Percentiles rank a stretch among this genome's conserved stretches.
Conservation (phyloP, 805 yeast species). For the Yarrowia sp. region DNA sequence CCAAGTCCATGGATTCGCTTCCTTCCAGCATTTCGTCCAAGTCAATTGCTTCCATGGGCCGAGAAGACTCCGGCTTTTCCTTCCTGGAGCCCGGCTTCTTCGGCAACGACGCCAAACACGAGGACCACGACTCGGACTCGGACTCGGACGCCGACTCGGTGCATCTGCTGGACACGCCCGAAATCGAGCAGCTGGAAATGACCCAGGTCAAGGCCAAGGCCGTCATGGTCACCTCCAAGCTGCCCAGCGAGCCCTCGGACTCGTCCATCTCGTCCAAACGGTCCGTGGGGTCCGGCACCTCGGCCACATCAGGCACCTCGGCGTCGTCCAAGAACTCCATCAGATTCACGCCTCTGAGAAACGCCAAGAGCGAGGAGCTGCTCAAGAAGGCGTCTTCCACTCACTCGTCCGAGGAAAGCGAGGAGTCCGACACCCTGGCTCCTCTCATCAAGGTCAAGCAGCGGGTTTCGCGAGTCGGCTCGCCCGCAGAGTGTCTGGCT, state of each 20-base stretch:
- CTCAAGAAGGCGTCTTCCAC: conserved; percentile 1
- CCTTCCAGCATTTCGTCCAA: conserved; percentile 31
- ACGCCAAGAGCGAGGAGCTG: conserved; percentile 36
- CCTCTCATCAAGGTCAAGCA: conserved; percentile 32
- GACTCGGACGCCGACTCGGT: conserved; percentile 22
- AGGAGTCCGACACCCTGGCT: conserved; percentile 27
- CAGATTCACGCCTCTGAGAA: conserved; percentile 31
- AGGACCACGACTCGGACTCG: background rate
- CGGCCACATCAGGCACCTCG: background rate
- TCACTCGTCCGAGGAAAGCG: conserved; percentile 8
- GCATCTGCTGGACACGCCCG: conserved; percentile 21
- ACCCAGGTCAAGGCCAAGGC: conserved; percentile 34
- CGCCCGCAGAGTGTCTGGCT: conserved; percentile 23
- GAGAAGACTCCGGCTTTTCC: conserved; percentile 21
- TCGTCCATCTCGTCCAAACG: conserved; percentile 22
- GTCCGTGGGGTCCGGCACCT: conserved; percentile 2
- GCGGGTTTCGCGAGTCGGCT: conserved; percentile 16
- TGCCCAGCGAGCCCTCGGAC: conserved; percentile 22
- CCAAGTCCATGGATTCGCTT: conserved; percentile 32
- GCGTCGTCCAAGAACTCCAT: conserved; percentile 17
- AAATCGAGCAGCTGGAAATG: conserved; percentile 37
- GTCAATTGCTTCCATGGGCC: conserved; percentile 12
- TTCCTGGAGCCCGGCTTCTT: conserved; percentile 32
- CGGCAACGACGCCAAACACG: background rate
- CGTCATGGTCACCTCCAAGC: conserved; percentile 19